Evolutionary conservation across 176 grass and related monocot species (phyloP), one percentile per base, ranked within the genome.

Genomic region (Oropetium thomaeum): DNA sequence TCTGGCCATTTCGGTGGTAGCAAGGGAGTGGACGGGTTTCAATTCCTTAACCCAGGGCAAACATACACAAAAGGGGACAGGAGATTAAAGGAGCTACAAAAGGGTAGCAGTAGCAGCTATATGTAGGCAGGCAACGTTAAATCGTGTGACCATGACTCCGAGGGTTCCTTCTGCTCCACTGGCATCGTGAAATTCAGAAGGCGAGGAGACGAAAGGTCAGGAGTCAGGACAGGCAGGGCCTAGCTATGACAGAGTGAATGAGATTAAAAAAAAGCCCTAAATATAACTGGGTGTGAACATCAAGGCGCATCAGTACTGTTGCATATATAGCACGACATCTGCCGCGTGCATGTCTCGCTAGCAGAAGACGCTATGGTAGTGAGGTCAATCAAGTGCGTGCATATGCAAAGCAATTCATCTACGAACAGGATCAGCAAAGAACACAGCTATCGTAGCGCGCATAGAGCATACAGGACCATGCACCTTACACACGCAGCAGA

Each of bases 41-140:
- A 40, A 77, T 77, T 82, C 30, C 73, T 87, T 71, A 72, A 57
- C 31, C 79, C 28, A 40, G 49, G 58, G 39, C 54, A 67, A 59
- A 69, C 42, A 28, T 39, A 60, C 45, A 37, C 38, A n/a, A n/a
- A n/a, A 16, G 45, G 58, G 67, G 51, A 32, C 54, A 75, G 47
- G 45, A 75, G 86, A 87, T 77, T 77, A 47, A 87, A 71, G 17
- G 37, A 59, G 69, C 79, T 82, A 82, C 85, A 78, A 78, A 87
- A 82, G 58, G 45, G 66, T 77, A 82, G 72, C 72, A 48, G 58
- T 65, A 84, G 29, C 79, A 64, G 55, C 61, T 31, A 69, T 75
- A 84, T 45, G 37, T 63, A 75, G 67, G 73, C 40, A 48, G 49
- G 79, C 49, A 59, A n/a, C 38, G 58, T 59, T 84, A 84, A 79